phyloP scores from a whole-genome alignment of 2,329 filamentous ascomycete species.

The Celoporthe dispersa region DNA sequence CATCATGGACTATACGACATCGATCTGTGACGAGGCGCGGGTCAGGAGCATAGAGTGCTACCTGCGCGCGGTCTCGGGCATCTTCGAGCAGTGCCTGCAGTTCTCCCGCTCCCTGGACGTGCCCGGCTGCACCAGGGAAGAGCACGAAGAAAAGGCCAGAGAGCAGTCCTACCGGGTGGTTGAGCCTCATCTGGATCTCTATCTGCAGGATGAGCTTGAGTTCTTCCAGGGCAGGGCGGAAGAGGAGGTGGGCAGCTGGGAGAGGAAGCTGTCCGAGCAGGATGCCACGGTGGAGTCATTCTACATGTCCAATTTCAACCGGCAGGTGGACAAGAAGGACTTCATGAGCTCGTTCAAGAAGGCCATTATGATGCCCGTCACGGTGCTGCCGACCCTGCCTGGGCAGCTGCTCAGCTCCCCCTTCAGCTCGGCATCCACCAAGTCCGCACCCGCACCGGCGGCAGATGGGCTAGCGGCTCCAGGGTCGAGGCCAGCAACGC shows the following conservation, averaged over 20 bases:
- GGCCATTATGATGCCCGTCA: slow-evolving; percentile 98
- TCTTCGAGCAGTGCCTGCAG: slow-evolving; percentile 84
- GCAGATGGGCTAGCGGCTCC: slow-evolving; percentile 40
- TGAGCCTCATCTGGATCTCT: slow-evolving; percentile 91
- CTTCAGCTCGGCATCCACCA: slow-evolving; percentile 52
- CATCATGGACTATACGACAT: slow-evolving; percentile 82
- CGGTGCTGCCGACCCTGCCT: slow-evolving; percentile 75
- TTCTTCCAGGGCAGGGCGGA: slow-evolving; percentile 80
- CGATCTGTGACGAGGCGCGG: slow-evolving; percentile 86
- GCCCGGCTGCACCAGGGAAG: slow-evolving; percentile 64
- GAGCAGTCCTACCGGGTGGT: slow-evolving; percentile 75
- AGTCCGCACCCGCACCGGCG: slow-evolving; percentile 38
- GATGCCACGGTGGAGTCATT: slow-evolving; percentile 90
- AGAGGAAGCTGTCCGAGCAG: slow-evolving; percentile 88
- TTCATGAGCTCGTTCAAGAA: slow-evolving; percentile 97
- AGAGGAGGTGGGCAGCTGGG: slow-evolving; percentile 80
- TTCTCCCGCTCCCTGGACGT: slow-evolving; percentile 74
- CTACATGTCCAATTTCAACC: slow-evolving; percentile 93
- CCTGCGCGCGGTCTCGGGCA: slow-evolving; percentile 81
- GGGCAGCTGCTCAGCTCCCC: slow-evolving; percentile 63
- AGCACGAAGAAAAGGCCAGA: slow-evolving; percentile 68
- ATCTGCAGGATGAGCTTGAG: slow-evolving; percentile 88
- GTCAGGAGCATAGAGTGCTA: slow-evolving; percentile 76
- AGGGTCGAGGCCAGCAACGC: slow-evolving; percentile 47
- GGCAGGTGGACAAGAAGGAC: slow-evolving; percentile 94